These are phyloP conservation scores for Glomus cerebriforme DNA, from an alignment of 192 early-diverging fungal genomes.

Conservation along the genomic window DNA sequence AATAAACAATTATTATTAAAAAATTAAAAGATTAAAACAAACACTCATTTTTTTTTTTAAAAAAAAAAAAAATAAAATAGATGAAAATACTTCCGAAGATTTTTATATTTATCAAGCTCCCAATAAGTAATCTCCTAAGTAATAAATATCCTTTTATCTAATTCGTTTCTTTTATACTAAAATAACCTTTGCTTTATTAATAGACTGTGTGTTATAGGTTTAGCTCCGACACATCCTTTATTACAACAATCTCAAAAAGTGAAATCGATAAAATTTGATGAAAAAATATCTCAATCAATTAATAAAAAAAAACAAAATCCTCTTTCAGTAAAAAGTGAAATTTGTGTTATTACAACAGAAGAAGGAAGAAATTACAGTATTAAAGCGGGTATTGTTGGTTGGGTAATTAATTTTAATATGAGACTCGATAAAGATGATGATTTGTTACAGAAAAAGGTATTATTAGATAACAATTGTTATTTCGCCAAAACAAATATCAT, in stretches of 20 bases:
- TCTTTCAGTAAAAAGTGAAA: constrained; percentile 1
- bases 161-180: neutral
- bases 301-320: constrained; percentile 6
- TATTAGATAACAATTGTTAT: no score
- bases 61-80: neutral
- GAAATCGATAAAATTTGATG: neutral
- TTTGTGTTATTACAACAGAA: neutral
- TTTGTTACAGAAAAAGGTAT: constrained; percentile 18
- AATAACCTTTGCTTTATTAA: neutral
- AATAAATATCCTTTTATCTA: neutral
- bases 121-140: constrained; percentile 1
- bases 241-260: neutral
- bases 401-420: constrained; percentile 28
- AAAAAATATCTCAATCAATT: neutral
- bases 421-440: neutral
- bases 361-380: constrained; percentile 1
- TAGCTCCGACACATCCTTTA: constrained; percentile 27
- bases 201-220: constrained; percentile 31
- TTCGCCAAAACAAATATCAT: neutral
- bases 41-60: neutral
- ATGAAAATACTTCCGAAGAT: constrained; percentile 24
- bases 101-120: constrained; percentile 33
- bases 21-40: neutral
- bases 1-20: neutral
- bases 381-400: constrained; percentile 7